Evolutionary conservation across 495 filamentous ascomycete genomes (phyloP).

Genomic region (Emericellopsis terricola): DNA sequence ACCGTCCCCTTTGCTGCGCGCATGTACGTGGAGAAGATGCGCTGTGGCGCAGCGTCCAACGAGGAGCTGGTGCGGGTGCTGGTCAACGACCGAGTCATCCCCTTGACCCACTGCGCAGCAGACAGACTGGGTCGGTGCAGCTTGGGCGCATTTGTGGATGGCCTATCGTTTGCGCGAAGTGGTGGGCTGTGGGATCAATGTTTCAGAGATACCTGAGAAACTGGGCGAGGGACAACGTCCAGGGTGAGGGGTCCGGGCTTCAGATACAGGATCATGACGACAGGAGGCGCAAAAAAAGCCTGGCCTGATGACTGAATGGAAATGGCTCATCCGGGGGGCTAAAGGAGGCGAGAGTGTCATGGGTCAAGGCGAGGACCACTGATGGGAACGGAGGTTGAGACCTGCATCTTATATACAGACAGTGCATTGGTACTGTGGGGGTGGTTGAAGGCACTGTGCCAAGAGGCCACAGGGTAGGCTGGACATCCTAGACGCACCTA

Average conservation of each 20-base stretch:
- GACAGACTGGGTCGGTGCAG: slow-evolving; percentile 52
- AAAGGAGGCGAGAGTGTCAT: too few species aligned
- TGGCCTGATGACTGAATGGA: too few species aligned
- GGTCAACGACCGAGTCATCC: slow-evolving; percentile 66
- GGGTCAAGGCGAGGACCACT: too few species aligned
- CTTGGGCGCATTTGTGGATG: slow-evolving; percentile 45
- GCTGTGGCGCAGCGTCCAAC: slow-evolving; percentile 24
- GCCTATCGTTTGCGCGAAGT: slow-evolving; percentile 46
- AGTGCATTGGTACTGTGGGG: not conserved
- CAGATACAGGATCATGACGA: too few species aligned
- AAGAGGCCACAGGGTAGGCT: too few species aligned
- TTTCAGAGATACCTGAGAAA: slow-evolving; percentile 17
- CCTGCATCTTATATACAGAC: not conserved
- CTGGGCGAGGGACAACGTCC: too few species aligned
- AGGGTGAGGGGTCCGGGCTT: too few species aligned
- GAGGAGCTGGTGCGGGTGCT: slow-evolving; percentile 55
- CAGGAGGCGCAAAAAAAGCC: too few species aligned
- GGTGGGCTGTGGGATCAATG: slow-evolving; percentile 60
- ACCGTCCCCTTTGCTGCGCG: slow-evolving; percentile 63
- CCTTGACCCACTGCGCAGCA: slow-evolving; percentile 43
- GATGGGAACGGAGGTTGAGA: not conserved
- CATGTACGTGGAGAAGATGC: slow-evolving; percentile 74
- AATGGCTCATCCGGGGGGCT: too few species aligned
- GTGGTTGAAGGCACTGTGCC: not conserved
- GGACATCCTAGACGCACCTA: too few species aligned